Conservation (phyloP, 352 stramenopile species). For the Phytophthora podocarpi region DNA sequence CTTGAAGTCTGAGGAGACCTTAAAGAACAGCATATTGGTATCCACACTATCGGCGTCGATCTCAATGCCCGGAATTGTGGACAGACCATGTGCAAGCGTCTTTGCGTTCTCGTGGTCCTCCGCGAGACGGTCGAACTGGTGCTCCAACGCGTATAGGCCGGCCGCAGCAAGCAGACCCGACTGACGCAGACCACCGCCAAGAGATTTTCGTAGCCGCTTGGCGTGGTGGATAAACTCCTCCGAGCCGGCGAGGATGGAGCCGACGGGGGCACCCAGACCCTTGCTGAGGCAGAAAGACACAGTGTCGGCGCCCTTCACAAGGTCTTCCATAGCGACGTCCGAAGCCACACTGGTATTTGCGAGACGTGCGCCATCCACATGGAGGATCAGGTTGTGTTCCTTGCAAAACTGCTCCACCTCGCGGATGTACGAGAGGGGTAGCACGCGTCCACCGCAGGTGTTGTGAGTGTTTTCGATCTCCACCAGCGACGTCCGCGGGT, state of each 20-base stretch:
- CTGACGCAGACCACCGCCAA: constrained; percentile 97
- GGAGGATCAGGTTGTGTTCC: constrained; percentile 87
- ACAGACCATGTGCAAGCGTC: constrained; percentile 66
- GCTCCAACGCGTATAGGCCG: constrained; percentile 89
- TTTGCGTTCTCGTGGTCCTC: constrained; percentile 88
- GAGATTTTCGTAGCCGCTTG: constrained; percentile 93
- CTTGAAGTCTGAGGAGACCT: constrained; percentile 55
- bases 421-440: constrained; percentile 86
- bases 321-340: constrained; percentile 60
- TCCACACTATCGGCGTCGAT: constrained; percentile 71
- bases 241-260: constrained; percentile 92
- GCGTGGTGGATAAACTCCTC: constrained; percentile 89
- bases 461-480: constrained; percentile 99
- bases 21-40: constrained; percentile 90
- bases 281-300: constrained; percentile 96
- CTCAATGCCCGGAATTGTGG: constrained; percentile 65
- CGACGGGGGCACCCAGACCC: constrained; percentile 92
- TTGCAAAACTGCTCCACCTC: constrained; percentile 72
- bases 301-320: constrained; percentile 89
- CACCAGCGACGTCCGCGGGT: constrained; percentile 88
- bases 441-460: constrained; percentile 92
- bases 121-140: constrained; percentile 81
- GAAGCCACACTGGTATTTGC: constrained; percentile 93
- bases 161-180: constrained; percentile 92
- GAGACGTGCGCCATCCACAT: constrained; percentile 95